These are phyloP conservation scores for Neurospora sp. DNA, from an alignment of 495 filamentous ascomycete species.

Conservation along the genomic window DNA sequence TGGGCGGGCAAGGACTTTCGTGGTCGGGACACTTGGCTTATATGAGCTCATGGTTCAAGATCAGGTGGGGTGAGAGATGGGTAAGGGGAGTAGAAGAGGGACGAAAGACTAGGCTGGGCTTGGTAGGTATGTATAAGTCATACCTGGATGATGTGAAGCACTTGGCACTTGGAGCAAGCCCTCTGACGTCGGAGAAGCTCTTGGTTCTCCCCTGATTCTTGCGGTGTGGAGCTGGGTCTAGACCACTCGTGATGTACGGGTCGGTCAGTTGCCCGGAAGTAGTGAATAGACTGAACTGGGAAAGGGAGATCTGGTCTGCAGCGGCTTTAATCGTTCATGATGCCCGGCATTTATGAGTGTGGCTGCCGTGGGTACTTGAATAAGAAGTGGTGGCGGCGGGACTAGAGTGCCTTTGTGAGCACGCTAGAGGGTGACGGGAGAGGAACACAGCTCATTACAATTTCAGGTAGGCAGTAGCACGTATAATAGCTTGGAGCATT, in stretches of 20 bases:
- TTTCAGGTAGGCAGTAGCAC: not conserved
- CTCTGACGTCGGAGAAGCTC: constrained; percentile 52
- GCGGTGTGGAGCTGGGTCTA: not conserved
- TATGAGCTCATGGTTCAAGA: not conserved
- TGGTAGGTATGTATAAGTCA: not conserved
- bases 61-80: not conserved
- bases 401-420: not conserved
- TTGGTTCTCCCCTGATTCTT: constrained; percentile 38
- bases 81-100: not conserved
- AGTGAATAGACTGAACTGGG: constrained; percentile 13
- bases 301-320: constrained; percentile 2
- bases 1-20: not conserved
- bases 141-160: constrained; percentile 48
- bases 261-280: constrained; percentile 5
- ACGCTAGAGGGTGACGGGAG: not conserved
- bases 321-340: not conserved
- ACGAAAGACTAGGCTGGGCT: not conserved
- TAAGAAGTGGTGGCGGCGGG: not conserved
- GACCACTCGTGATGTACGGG: not conserved
- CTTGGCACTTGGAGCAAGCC: constrained; percentile 63
- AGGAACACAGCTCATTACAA: not conserved
- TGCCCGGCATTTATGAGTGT: not conserved
- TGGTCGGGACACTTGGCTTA: not conserved
- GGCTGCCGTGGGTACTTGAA: not conserved
- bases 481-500: not conserved